phyloP scores from a whole-genome alignment of 495 filamentous ascomycete genomes.

The Penicillium alfredii region DNA sequence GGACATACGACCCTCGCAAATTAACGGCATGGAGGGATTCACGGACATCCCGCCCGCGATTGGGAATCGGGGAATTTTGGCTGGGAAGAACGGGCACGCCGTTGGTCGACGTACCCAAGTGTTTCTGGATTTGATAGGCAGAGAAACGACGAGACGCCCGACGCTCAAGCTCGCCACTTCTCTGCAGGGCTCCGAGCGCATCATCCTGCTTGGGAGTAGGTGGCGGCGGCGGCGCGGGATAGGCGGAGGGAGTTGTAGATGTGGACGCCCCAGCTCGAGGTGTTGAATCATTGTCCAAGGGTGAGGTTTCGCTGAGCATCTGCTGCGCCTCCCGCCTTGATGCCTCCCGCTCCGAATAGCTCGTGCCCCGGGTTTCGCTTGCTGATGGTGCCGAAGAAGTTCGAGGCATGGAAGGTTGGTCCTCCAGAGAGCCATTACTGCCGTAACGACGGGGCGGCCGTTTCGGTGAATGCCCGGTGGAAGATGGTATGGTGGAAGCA shows the following conservation, averaged over 20 bases:
- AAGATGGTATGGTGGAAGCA: constrained; percentile 18
- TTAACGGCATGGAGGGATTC: constrained; percentile 93
- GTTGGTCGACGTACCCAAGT: constrained; percentile 72
- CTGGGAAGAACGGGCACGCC: constrained; percentile 80
- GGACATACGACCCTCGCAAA: constrained; percentile 60
- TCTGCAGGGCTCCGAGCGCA: constrained; percentile 83
- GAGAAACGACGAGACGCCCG: constrained; percentile 90
- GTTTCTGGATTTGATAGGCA: constrained; percentile 91
- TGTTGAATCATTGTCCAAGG: constrained; percentile 43
- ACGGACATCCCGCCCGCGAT: constrained; percentile 78
- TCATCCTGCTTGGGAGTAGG: constrained; percentile 80
- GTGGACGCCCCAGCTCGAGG: constrained; percentile 36
- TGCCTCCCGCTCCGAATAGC: constrained; percentile 35
- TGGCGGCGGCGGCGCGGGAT: constrained; percentile 64
- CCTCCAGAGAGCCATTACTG: constrained; percentile 44
- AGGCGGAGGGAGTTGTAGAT: constrained; percentile 22
- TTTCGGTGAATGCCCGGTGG: constrained; percentile 30
- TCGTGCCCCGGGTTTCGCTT: constrained; percentile 24
- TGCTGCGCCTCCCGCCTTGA: constrained; percentile 48
- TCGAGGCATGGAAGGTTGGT: constrained; percentile 39
- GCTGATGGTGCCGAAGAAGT: constrained; percentile 33
- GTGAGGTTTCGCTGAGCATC: constrained; percentile 50
- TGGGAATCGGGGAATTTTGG: constrained; percentile 82
- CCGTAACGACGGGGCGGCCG: constrained; percentile 44
- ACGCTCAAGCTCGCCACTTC: constrained; percentile 86